Base-by-base conservation (phyloP, 2,329 filamentous ascomycete species). In the Colletotrichum gloeosporioides region DNA sequence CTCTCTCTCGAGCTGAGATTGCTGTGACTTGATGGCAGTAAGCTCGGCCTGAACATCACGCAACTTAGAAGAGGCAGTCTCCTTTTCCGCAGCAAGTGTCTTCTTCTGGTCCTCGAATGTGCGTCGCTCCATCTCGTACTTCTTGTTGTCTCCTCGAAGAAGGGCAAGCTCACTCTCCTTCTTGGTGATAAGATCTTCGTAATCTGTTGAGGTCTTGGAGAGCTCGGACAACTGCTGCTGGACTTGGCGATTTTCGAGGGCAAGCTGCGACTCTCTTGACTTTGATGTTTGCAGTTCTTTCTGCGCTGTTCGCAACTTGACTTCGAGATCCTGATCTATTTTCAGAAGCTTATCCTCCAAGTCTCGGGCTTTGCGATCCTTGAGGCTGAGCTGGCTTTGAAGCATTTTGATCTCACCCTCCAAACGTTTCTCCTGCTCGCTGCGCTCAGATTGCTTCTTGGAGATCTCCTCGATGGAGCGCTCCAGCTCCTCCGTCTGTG, bases 91-190 rank as follows among this genome's bases (percentile, higher is more conserved):
- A 1, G 90, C 88, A 39, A 99, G 88, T 1, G 88, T 88, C 77
- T 90, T 92, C 82, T 93, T 96, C 82, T 98, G 95, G 4, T 94
- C 91, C 78, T 98, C 95, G 44, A 98, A 92, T 16, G 89, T 90
- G 77, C 92, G 93, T 34, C 94, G 94, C 80, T 98, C 96, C 68
- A 93, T 92, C 82, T 98, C 95, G 79, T 94, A 93, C 78, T 94
- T 95, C 83, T 94, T 95, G 78, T 96, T 92, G 83, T 99, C 97
- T 13, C 93, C 92, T 79, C 96, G 95, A 39, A 99, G 89, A 62
- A 99, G 90, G 1, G 94, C 91, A 25, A 99, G 88, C 82, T 99
- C 98, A 83, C 96, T 98, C 82, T 99, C 97, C 83, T 99, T 99
- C 75, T 95, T 93, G 29, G 96, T 92, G 29, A 99, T 94, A 59